Evolutionary conservation across 352 stramenopile genomes (phyloP), one percentile per base, ranked within the genome.

Genomic region (Phytophthora sojae): DNA sequence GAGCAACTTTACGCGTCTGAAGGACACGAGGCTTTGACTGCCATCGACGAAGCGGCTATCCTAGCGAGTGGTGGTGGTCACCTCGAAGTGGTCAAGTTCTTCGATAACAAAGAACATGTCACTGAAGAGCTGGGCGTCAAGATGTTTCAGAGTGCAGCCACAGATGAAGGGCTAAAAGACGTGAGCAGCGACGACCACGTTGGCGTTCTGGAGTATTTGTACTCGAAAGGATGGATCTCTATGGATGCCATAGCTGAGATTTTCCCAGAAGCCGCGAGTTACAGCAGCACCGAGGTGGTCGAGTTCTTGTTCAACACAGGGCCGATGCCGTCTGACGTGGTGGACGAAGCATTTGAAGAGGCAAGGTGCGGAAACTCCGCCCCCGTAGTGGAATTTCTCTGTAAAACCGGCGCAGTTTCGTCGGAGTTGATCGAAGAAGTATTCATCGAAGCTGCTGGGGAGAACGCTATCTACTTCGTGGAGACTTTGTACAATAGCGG

Each of bases 151-250:
- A 61, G 54, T 14, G 32, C 54, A 21, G 54, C 54, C 19, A 17
- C 11, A 19, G 35, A 50, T 29, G 19, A 50, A 14, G 35, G 30
- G 4, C 6, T 61, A 0, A 50, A 50, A 14, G 1, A 21, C 17
- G 29, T 9, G 8, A n/a, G 25, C 17, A 50, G 35, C 54, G 54
- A 61, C 29, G 54, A 50, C 19, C 54, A 61, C 35, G 35, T 39
- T 61, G 5, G 21, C 2, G 54, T 50, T 21, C 17, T 61, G 54
- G 15, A 15, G 30, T 61, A 35, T n/a, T 61, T 61, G 11, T 37
- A 61, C 35, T 21, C 54, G 11, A 61, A 50, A 37, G 32, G 29
- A 30, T 58, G 26, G 15, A 45, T 29, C 5, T n/a, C 14, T 17
- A 11, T 29, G n/a, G 53, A 44, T 21, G 17, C n/a, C 6, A 58